Conservation (phyloP, 2,329 filamentous ascomycete genomes). For the Ophidiomyces ophidiicola region DNA sequence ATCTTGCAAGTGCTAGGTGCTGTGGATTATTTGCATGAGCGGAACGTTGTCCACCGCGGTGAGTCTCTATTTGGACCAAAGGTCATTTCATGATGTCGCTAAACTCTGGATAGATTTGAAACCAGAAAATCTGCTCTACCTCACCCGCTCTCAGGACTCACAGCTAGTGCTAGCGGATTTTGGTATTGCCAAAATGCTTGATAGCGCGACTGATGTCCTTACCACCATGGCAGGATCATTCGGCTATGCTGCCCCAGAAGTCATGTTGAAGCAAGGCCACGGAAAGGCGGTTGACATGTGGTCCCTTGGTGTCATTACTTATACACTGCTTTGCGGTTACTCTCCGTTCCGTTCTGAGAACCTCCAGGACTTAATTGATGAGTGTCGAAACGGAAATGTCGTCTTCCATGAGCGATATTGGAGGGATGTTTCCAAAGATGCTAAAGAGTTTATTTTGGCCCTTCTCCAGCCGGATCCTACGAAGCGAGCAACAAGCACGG, state of each 20-base stretch:
- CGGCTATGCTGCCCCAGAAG: conserved; percentile 91
- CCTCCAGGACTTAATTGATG: conserved; percentile 81
- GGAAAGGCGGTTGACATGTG: conserved; percentile 99
- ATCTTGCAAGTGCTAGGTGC: conserved; percentile 89
- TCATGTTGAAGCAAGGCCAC: conserved; percentile 95
- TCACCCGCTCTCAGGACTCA: conserved; percentile 63
- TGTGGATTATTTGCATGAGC: conserved; percentile 85
- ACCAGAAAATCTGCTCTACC: conserved; percentile 92
- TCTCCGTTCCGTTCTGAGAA: conserved; percentile 96
- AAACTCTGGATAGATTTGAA: conserved; percentile 60
- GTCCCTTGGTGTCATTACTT: conserved; percentile 97
- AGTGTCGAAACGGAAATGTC: conserved; percentile 72
- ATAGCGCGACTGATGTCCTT: conserved; percentile 77
- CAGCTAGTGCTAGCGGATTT: conserved; percentile 92
- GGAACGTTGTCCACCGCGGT: conserved; percentile 95
- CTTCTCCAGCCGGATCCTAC: conserved; percentile 69
- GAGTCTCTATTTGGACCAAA: conserved; percentile 17
- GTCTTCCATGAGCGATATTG: conserved; percentile 97
- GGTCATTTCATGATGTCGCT: conserved; percentile 8
- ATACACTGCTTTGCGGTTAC: conserved; percentile 94
- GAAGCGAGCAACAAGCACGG: conserved; percentile 64
- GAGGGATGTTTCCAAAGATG: conserved; percentile 91
- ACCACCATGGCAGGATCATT: conserved; percentile 99
- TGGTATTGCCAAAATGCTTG: conserved; percentile 95
- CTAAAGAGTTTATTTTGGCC: conserved; percentile 81